phyloP scores from a whole-genome alignment of 768 basidiomycete species.

The Kwoniella newhampshirensis region DNA sequence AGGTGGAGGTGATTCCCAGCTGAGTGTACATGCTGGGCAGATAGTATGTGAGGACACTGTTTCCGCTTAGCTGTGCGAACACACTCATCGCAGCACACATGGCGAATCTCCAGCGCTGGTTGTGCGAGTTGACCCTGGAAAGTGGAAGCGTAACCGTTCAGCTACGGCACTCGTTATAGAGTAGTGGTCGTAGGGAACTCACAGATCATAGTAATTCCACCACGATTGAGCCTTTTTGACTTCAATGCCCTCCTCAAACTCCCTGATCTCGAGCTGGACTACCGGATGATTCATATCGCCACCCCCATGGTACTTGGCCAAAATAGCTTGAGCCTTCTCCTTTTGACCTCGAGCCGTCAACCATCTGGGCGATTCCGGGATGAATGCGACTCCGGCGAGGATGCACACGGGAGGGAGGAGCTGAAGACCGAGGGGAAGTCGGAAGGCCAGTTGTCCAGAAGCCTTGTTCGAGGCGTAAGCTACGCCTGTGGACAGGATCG shows the following conservation, averaged over 20 bases:
- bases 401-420: slow-evolving; percentile 38
- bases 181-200: neutral
- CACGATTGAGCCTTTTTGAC: slow-evolving; percentile 61
- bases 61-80: slow-evolving; percentile 63
- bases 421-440: slow-evolving; percentile 43
- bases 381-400: slow-evolving; percentile 45
- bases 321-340: slow-evolving; percentile 57
- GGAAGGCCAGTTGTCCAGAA: slow-evolving; percentile 32
- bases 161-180: neutral
- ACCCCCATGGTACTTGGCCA: slow-evolving; percentile 59
- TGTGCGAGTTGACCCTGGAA: slow-evolving; percentile 24
- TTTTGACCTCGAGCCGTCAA: slow-evolving; percentile 59
- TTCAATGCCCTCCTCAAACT: slow-evolving; percentile 60
- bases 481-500: slow-evolving; percentile 39
- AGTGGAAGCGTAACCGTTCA: neutral
- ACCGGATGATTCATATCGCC: slow-evolving; percentile 59
- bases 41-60: slow-evolving; percentile 58
- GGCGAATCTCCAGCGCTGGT: slow-evolving; percentile 48
- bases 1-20: slow-evolving; percentile 33
- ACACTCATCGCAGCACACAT: slow-evolving; percentile 62
- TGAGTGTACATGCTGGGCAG: slow-evolving; percentile 44
- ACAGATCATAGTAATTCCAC: slow-evolving; percentile 57
- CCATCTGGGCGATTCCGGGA: slow-evolving; percentile 63
- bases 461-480: slow-evolving; percentile 40
- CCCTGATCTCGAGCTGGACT: slow-evolving; percentile 59